Evolutionary conservation across 805 yeast species (phyloP).

Genomic region (Starmerella apicola): DNA sequence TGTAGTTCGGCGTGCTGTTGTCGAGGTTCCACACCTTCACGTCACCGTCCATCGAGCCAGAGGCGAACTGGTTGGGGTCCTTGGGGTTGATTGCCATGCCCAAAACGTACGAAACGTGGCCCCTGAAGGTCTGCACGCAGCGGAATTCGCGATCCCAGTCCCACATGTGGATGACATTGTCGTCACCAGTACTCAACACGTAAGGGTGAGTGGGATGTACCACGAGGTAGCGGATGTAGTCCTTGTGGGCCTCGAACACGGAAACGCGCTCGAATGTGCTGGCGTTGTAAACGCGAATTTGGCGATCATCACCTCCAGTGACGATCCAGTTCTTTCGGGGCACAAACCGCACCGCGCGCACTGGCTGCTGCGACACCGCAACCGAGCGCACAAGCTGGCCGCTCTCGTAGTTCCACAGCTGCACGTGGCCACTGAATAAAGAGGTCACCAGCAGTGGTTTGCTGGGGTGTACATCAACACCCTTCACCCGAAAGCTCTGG

Average conservation of each 20-base stretch:
- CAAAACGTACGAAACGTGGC: conserved; percentile 94
- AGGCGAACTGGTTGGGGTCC: conserved; percentile 94
- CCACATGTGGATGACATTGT: conserved; percentile 85
- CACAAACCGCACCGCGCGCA: conserved; percentile 87
- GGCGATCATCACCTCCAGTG: conserved; percentile 93
- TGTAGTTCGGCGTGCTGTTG: conserved; percentile 75
- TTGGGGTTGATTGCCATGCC: conserved; percentile 90
- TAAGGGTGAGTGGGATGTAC: conserved; percentile 91
- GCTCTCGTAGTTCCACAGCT: conserved; percentile 91
- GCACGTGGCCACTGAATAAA: conserved; percentile 79
- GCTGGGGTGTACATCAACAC: conserved; percentile 93
- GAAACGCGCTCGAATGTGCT: conserved; percentile 89
- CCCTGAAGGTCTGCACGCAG: conserved; percentile 80
- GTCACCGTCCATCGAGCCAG: conserved; percentile 91
- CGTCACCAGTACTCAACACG: conserved; percentile 81
- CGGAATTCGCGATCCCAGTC: conserved; percentile 95
- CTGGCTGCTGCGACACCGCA: conserved; percentile 92
- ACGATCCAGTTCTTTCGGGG: conserved; percentile 96
- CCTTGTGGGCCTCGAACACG: conserved; percentile 97
- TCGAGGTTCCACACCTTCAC: conserved; percentile 96
- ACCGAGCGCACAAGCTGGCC: conserved; percentile 70
- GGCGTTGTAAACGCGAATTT: conserved; percentile 83
- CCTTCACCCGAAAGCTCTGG: conserved; percentile 93
- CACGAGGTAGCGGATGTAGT: conserved; percentile 83
- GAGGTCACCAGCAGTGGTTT: conserved; percentile 96